Conservation (phyloP, 1,284 basidiomycete species). For the Baeospora myosura region DNA sequence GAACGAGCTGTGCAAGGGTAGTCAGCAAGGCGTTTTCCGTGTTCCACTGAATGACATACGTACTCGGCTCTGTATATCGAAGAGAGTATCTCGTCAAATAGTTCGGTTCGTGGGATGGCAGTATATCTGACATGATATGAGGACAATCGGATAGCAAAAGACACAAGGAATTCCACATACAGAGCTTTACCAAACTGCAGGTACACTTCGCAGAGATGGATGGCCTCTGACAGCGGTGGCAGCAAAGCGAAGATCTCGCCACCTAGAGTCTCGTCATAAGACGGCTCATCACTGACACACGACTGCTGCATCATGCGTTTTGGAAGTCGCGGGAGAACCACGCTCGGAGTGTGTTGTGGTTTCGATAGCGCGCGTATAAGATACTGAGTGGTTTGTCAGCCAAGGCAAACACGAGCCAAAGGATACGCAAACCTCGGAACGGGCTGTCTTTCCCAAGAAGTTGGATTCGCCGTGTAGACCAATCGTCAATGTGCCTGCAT, state of each 20-base stretch:
- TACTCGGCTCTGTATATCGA: constrained; percentile 9
- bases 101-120: constrained; percentile 9
- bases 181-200: constrained; percentile 44
- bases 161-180: constrained; percentile 25
- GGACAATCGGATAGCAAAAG: constrained; percentile 3
- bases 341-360: constrained; percentile 14
- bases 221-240: constrained; percentile 47
- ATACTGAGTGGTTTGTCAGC: background rate
- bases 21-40: constrained; percentile 6
- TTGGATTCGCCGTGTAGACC: constrained; percentile 44
- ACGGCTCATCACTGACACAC: constrained; percentile 23
- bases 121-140: constrained; percentile 5
- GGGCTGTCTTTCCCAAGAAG: constrained; percentile 57
- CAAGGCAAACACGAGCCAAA: background rate
- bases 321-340: constrained; percentile 25
- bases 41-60: background rate
- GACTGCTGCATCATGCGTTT: constrained; percentile 23
- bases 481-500: constrained; percentile 52
- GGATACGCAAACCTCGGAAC: constrained; percentile 37
- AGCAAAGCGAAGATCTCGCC: constrained; percentile 34
- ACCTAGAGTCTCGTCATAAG: constrained; percentile 24
- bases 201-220: constrained; percentile 47
- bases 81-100: constrained; percentile 13
- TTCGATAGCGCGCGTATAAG: constrained; percentile 15
- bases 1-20: constrained; percentile 22